Evolutionary conservation across 371 early-diverging fungal genomes (phyloP), one percentile per base, ranked within the genome.

Genomic region (Thermomucor indicae-seudaticae): DNA sequence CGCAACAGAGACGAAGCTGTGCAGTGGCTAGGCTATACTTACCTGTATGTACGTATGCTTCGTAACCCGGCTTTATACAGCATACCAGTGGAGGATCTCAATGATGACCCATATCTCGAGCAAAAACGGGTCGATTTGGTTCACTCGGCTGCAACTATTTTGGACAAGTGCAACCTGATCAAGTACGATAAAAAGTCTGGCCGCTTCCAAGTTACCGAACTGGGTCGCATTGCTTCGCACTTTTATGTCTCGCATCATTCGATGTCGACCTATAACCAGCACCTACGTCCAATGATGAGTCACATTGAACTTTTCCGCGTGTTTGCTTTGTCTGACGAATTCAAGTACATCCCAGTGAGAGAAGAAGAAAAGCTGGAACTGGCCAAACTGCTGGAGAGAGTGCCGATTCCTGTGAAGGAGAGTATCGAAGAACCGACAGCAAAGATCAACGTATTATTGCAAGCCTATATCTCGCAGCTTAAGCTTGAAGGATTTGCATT

Each of bases 21-120:
- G 0, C 81, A 90, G 52, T 99, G 99, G 99, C 72, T 99, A 20
- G 94, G 93, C 23, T 93, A 93, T 67, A 95, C 98, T 4, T 99
- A 99, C 69, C 73, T 98, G 47, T 96, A 93, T 65, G 91, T 99
- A 14, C 86, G 99, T 50, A 97, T 99, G 97, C 71, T 90, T 49
- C 80, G 91, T 17, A 90, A 93, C 57, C 92, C 92, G 11, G 44
- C 81, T 0, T 62, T 95, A 25, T 97, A 98, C 65, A 87, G 88
- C 11, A 75, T 95, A 3, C 64, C 78, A 0, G 61, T 58, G 17
- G 89, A 89, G 20, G 90, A 91, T n/a, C 52, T 76, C 4, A 83
- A 80, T 5, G 86, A 81, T 4, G 97, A 98, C 62, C 88, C 88
- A n/a, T 81, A 79, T 35, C 67, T 97, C 60, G 79, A 81, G 39